Conservation (phyloP, 2,329 filamentous ascomycete species). For the Fusarium virguliforme region DNA sequence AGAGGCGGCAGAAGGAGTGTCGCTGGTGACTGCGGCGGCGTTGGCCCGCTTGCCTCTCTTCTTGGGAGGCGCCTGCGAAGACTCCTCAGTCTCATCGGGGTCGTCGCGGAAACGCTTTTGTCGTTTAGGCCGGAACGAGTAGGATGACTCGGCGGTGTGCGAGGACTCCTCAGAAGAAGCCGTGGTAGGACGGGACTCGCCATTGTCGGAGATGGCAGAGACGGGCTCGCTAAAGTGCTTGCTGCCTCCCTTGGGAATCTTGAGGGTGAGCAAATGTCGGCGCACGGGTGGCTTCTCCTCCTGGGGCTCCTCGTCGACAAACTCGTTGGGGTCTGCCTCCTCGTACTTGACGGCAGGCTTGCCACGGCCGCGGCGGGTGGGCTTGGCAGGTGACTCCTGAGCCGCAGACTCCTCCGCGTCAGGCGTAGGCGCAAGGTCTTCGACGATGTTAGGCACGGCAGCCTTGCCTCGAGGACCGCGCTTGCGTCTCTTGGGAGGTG, state of each 20-base stretch:
- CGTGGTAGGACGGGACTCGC: constrained; percentile 67
- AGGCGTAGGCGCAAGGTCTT: constrained; percentile 46
- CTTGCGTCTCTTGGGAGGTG: constrained; percentile 52
- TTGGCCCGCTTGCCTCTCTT: constrained; percentile 56
- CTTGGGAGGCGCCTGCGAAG: constrained; percentile 57
- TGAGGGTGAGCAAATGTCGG: constrained; percentile 56
- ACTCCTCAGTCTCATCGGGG: constrained; percentile 60
- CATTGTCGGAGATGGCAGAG: constrained; percentile 58
- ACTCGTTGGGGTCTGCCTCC: constrained; percentile 52
- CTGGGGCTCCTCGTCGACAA: constrained; percentile 49
- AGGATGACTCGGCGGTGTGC: constrained; percentile 66
- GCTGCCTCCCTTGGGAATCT: constrained; percentile 57
- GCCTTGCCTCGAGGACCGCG: constrained; percentile 52
- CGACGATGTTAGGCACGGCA: constrained; percentile 43
- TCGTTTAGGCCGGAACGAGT: constrained; percentile 70
- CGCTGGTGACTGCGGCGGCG: constrained; percentile 28
- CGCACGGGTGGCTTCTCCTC: constrained; percentile 51
- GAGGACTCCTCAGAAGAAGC: constrained; percentile 68
- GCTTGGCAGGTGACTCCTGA: constrained; percentile 45
- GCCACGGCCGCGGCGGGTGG: constrained; percentile 48
- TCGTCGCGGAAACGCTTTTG: constrained; percentile 70
- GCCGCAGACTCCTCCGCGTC: constrained; percentile 39
- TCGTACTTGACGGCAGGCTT: constrained; percentile 51
- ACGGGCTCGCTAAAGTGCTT: constrained; percentile 60
- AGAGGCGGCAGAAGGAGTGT: constrained; percentile 38